Evolutionary conservation across 1,139 yeast species (phyloP).

Genomic region (Pichia sp.): DNA sequence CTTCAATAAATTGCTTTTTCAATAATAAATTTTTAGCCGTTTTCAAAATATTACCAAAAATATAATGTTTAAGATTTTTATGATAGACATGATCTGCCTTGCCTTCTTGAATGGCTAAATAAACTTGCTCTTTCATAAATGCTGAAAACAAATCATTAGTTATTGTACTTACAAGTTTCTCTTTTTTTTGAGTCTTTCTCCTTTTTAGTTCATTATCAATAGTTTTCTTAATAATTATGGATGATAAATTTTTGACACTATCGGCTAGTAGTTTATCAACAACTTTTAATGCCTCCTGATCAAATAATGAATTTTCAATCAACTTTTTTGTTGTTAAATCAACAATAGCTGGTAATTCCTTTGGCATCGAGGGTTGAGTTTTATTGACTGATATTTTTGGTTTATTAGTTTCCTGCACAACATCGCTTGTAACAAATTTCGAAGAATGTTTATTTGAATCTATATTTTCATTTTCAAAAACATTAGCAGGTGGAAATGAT

Average conservation of each 20-base stretch:
- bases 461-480: too few relatives aligned
- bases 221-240: slow-evolving; percentile 28
- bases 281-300: slow-evolving; percentile 22
- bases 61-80: slow-evolving; percentile 21
- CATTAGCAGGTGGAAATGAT: too few relatives aligned
- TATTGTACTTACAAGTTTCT: slow-evolving; percentile 32
- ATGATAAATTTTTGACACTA: slow-evolving; percentile 32
- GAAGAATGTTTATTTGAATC: too few relatives aligned
- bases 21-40: slow-evolving; percentile 28
- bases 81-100: slow-evolving; percentile 26
- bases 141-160: slow-evolving; percentile 49
- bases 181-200: slow-evolving; percentile 30
- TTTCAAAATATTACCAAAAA: slow-evolving; percentile 26
- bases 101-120: slow-evolving; percentile 36
- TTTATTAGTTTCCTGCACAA: too few relatives aligned
- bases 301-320: slow-evolving; percentile 16
- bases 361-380: too few relatives aligned
- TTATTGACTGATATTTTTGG: too few relatives aligned
- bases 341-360: too few relatives aligned
- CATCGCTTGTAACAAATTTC: too few relatives aligned
- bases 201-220: slow-evolving; percentile 24
- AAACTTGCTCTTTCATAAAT: slow-evolving; percentile 51
- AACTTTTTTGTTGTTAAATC: slow-evolving; percentile 14
- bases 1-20: slow-evolving; percentile 30
- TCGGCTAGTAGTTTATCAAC: slow-evolving; percentile 31